A percentile compares a stretch with the other conserved stretches of the same genome.
Evolutionary conservation across 352 stramenopile species (phyloP).

Genomic region (Plasmopara muralis): DNA sequence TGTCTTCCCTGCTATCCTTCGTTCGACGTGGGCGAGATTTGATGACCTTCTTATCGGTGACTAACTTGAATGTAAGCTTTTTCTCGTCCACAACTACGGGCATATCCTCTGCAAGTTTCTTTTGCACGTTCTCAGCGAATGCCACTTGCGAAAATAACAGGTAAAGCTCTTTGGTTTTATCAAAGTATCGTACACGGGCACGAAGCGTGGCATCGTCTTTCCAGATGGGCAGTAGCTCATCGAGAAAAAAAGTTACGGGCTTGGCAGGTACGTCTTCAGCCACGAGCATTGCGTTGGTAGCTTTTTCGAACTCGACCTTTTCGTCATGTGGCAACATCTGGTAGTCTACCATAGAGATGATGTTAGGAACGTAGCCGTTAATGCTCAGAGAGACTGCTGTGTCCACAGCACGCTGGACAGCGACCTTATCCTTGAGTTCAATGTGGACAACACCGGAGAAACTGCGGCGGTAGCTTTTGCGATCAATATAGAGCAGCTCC

Average conservation of each 20-base stretch:
- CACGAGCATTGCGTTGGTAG: conserved; percentile 71
- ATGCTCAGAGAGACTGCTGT: conserved; percentile 53
- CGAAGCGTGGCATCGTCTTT: conserved; percentile 57
- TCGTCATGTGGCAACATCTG: conserved; percentile 58
- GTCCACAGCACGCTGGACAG: conserved; percentile 43
- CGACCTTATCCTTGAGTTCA: conserved; percentile 60
- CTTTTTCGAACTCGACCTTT: conserved; percentile 81
- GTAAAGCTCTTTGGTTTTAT: conserved; percentile 63
- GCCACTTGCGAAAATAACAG: conserved; percentile 68
- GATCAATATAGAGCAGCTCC: conserved; percentile 67
- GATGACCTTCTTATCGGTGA: conserved; percentile 69
- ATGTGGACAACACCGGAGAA: conserved; percentile 70
- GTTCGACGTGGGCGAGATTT: conserved; percentile 54
- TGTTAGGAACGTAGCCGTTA: conserved; percentile 45
- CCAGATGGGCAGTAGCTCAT: conserved; percentile 65
- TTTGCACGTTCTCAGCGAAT: conserved; percentile 57
- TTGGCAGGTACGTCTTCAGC: conserved; percentile 75
- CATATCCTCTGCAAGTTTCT: conserved; percentile 31
- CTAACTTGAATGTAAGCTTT: conserved; percentile 64
- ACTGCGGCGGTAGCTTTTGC: conserved; percentile 63
- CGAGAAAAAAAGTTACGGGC: conserved; percentile 64
- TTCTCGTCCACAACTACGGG: conserved; percentile 53
- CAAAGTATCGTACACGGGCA: conserved; percentile 61
- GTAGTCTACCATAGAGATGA: conserved; percentile 50
- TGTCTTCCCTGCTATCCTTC: conserved; percentile 27